Percentiles rank a stretch among this genome's conserved stretches.
Conservation (phyloP, 2,329 filamentous ascomycete species). For the Thielaviopsis musarum region DNA sequence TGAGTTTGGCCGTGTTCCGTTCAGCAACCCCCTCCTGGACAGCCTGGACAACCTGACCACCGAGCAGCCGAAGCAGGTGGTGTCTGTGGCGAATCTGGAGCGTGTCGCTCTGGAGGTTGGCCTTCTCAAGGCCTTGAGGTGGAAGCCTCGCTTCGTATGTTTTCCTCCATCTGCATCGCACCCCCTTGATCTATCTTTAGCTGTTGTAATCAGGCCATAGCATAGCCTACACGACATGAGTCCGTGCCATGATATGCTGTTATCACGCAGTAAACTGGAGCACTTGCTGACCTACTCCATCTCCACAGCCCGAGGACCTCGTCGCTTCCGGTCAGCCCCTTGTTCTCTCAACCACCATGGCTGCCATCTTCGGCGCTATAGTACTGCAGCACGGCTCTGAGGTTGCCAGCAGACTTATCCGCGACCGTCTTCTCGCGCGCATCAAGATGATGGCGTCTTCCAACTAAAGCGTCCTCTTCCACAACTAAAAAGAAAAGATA, state of each 20-base stretch:
- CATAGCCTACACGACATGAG: neutral
- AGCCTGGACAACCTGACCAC: conserved; percentile 56
- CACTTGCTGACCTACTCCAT: conserved; percentile 5
- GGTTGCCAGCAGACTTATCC: conserved; percentile 56
- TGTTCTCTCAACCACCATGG: conserved; percentile 61
- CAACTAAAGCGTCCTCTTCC: neutral
- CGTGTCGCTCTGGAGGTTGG: conserved; percentile 53
- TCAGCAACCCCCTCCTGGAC: conserved; percentile 51
- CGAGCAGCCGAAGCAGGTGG: conserved; percentile 40
- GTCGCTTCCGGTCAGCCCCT: conserved; percentile 54
- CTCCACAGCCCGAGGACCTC: conserved; percentile 43
- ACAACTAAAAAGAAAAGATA: neutral
- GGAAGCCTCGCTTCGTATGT: conserved; percentile 71
- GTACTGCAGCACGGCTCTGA: conserved; percentile 75
- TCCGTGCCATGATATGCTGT: neutral
- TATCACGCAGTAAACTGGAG: neutral
- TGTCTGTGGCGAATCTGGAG: conserved; percentile 49
- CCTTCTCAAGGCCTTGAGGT: conserved; percentile 60
- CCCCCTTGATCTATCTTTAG: neutral
- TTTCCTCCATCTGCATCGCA: neutral
- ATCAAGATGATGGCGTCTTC: neutral
- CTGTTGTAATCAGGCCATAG: conserved; percentile 2
- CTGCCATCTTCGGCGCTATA: conserved; percentile 76
- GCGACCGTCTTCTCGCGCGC: conserved; percentile 51
- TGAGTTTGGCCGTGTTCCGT: conserved; percentile 43